Evolutionary conservation across 305 asterid species (phyloP), one percentile per base, ranked within the genome.

Genomic region (Fraxinus ornus): DNA sequence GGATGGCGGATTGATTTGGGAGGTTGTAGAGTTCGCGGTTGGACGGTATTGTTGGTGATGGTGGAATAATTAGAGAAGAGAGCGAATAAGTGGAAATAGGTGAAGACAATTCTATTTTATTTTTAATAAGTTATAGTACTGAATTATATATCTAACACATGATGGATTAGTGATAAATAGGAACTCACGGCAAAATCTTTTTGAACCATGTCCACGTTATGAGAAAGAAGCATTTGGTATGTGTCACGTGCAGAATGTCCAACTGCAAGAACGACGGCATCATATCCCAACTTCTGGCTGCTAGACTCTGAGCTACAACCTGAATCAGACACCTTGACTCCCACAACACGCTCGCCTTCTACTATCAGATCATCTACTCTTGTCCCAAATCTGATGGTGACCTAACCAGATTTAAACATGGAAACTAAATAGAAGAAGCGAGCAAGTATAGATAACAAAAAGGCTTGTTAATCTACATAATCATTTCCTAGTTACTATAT

Each of bases 241-340:
- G 97, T 92, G 88, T 94, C 98, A 44, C 98, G 95, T 80, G 99
- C 98, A 86, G 99, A 97, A 82, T 97, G 99, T 82, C 99, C 99
- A 81, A 97, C 93, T 13, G 99, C 99, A 64, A 97, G 97, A 91
- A 94, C 93, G 76, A 71, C 76, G 5, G 97, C 98, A 90, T 97
- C 98, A 80, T 83, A 94, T 80, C 82, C 90, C 90, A 90, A 83
- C 78, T 89, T 83, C 87, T 91, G 87, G 84, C 76, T 41, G 85
- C 44, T 82, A 68, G 88, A 86, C 78, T 79, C 81, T 15, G 70
- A 76, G 79, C 64, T 78, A 78, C 75, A 90, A 60, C 82, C 84
- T 78, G 98, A 87, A 88, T 93, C 90, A 81, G 94, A 93, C 77
- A 93, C 88, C 89, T 89, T 86, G 85, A 97, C 95, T 77, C 99